Evolutionary conservation across 805 yeast genomes (phyloP).

Genomic region (Tetrapisispora arboricola): DNA sequence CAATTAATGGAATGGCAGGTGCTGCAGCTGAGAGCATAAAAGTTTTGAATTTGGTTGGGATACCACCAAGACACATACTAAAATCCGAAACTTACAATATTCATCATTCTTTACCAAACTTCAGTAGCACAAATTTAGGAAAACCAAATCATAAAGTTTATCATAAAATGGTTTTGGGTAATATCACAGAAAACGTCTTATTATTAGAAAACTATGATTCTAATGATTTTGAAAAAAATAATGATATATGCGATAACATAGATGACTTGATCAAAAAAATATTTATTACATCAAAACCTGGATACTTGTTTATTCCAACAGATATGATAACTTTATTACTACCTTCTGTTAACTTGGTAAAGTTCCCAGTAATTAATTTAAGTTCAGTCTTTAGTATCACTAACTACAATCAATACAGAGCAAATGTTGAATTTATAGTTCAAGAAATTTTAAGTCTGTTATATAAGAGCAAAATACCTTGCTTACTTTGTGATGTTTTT

Average conservation of each 20-base stretch:
- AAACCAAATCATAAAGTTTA: conserved; percentile 60
- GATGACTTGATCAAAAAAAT: conserved; percentile 56
- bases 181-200: conserved; percentile 47
- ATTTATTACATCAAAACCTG: conserved; percentile 58
- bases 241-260: conserved; percentile 41
- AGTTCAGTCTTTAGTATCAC: conserved; percentile 5
- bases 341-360: conserved; percentile 10
- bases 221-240: neutral
- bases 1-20: conserved; percentile 74
- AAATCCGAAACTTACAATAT: conserved; percentile 22
- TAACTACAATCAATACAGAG: too few relatives aligned
- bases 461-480: conserved; percentile 46
- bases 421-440: too few relatives aligned
- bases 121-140: conserved; percentile 30
- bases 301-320: conserved; percentile 67
- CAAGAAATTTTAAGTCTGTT: conserved; percentile 39
- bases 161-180: conserved; percentile 47
- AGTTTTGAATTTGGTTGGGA: conserved; percentile 73
- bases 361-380: conserved; percentile 10
- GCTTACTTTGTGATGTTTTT: conserved; percentile 61
- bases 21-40: conserved; percentile 76
- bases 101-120: conserved; percentile 54
- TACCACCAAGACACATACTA: conserved; percentile 9
- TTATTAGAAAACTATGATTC: conserved; percentile 29
- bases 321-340: conserved; percentile 44